Evolutionary conservation across 208 protist genomes (phyloP), one percentile per base, ranked within the genome.

Genomic region (Acanthamoeba lenticulata): DNA sequence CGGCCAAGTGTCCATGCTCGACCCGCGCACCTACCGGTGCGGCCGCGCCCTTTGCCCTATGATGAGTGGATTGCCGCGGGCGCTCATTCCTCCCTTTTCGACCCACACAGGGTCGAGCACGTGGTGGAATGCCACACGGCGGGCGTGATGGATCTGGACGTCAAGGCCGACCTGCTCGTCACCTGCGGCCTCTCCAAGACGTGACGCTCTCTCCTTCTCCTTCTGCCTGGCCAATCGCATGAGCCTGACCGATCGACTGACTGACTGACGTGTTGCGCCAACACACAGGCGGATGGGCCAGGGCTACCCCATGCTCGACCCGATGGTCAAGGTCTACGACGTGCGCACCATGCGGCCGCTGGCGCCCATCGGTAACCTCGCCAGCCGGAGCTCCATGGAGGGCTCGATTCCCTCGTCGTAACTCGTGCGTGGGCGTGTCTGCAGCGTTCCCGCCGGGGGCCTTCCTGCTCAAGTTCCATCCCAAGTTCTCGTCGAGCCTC

Each of bases 271-370:
- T 27, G 29, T 34, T 38, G 9, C 67, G 9, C 21, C 29, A 9
- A 9, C 27, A 32, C 29, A 6, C 34, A 44, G 52, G 1, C 29
- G 83, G 5, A 69, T 69, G 52, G 83, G 83, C 36, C 83, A 90
- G 38, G 24, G 17, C 83, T 90, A 90, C 11, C 83, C 83, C 21
- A 90, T 69, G 21, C 32, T 69, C 0, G 83, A 90, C 40, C 83
- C 83, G 29, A 69, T 90, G 83, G 83, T 96, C 1, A 96, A 94
- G 40, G 94, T 96, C 3, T 96, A 94, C 29, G 95, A 96, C 62
- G 36, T 96, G 27, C 93, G 95, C 6, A 88, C 47, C 0, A 77
- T 96, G 40, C 44, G 95, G 0, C 36, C 89, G 60, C 72, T 90
- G 42, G 0, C 62, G 29, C 72, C 81, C 52, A 45, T 79, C 77